Evolutionary conservation across 192 early-diverging fungal species (phyloP).

Genomic region (Mortierella hygrophila): DNA sequence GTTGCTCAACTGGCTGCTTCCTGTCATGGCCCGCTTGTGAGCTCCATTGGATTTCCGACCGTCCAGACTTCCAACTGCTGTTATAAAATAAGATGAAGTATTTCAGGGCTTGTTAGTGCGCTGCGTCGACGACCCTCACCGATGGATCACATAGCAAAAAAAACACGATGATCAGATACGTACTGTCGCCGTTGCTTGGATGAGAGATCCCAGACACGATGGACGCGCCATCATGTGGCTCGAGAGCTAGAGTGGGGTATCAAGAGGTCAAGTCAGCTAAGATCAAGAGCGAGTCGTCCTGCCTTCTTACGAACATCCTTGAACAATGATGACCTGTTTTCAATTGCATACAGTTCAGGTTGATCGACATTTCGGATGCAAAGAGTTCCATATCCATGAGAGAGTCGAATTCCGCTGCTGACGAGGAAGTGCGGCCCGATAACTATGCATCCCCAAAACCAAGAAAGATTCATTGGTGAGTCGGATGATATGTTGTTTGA

Average conservation of each 20-base stretch:
- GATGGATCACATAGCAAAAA: neutral
- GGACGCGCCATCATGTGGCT: slow-evolving; percentile 24
- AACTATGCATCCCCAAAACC: slow-evolving; percentile 12
- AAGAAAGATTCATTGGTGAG: neutral
- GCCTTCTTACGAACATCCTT: neutral
- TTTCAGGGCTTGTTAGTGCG: neutral
- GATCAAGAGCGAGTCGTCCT: neutral
- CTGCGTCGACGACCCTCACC: neutral
- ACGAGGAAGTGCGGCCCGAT: slow-evolving; percentile 27
- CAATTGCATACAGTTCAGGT: slow-evolving; percentile 31
- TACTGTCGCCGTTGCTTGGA: slow-evolving; percentile 44
- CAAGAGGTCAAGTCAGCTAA: neutral
- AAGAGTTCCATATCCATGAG: slow-evolving; percentile 43
- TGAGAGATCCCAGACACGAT: slow-evolving; percentile 17
- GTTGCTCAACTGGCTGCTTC: slow-evolving; percentile 48
- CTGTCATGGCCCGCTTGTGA: slow-evolving; percentile 36
- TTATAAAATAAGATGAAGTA: neutral
- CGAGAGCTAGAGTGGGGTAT: slow-evolving; percentile 16
- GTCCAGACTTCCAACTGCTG: slow-evolving; percentile 29
- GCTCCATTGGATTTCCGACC: slow-evolving; percentile 27
- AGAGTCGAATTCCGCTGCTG: slow-evolving; percentile 40
- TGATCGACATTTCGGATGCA: slow-evolving; percentile 27
- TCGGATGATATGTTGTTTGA: neutral
- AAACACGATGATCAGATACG: neutral
- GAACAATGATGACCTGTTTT: neutral